Evolutionary conservation across 768 basidiomycete species (phyloP), one percentile per base, ranked within the genome.

Genomic region (Daedalea quercina): DNA sequence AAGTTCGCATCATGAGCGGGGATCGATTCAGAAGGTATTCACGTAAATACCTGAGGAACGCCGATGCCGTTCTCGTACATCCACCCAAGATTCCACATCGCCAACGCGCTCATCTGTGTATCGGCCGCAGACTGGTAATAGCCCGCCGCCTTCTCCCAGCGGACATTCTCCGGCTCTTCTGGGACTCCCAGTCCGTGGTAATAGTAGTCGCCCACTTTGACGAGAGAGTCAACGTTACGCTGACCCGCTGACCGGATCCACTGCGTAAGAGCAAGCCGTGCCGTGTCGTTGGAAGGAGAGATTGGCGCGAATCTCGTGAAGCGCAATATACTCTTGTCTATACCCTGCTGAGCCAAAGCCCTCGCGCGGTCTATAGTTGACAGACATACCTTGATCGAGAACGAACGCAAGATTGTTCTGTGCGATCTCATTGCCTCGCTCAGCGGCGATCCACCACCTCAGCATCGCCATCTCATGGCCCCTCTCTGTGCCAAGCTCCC

Each of bases 61-160:
- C 96, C 96, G 20, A 90, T 67, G 0, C 96, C 96, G 60, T 93
- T 91, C 71, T 98, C 95, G 67, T 97, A 98, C 96, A 98, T 98
- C 90, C 91, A 97, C 1, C 95, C 96, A 11, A 98, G 71, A 63
- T 97, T 96, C 93, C 93, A 97, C 85, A 96, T 91, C 1, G 96
- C 94, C 57, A 98, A 74, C 1, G 96, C 93, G 60, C 93, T 96
- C 61, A 87, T 60, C 55, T 94, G 90, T 1, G 91, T 94, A 57
- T 94, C 92, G 1, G 90, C 92, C 3, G 96, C 96, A 26, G 90
- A 87, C 64, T 90, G 93, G 63, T 99, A 99, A 65, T 90, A 97
- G 24, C 85, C 82, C 0, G 90, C 94, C 0, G 96, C 96, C 60
- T 93, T 93, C 66, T 95, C 94, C 65, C 84, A 82, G 17, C 89